Evolutionary conservation across 768 basidiomycete species (phyloP), one percentile per base, ranked within the genome.

Genomic region (Macrolepiota albuminosa): DNA sequence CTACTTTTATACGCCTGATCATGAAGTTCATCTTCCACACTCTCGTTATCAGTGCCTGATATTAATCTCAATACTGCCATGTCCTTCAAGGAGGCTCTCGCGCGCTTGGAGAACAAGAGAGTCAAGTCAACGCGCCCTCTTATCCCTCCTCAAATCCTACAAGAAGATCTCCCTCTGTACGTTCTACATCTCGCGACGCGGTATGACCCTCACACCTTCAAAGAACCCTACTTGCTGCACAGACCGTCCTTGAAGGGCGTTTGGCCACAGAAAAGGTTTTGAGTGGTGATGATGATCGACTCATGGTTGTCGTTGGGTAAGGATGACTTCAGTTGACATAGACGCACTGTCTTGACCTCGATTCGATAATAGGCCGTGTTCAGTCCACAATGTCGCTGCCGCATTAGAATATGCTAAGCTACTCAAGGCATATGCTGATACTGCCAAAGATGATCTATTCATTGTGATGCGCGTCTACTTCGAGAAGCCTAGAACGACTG

Each of bases 381-480:
- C 95, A 0, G 93, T 99, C 2, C 92, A 99, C 75, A 88, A 95
- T 69, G 82, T 88, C 54, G 85, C 90, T 46, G 86, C 91, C 40
- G 95, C 93, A 9, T 70, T 91, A 33, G 92, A 92, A 68, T 97
- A 98, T 69, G 96, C 95, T 33, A 82, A 81, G 56, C 79, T 87
- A 53, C 81, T 98, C 48, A 83, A 81, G 60, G 82, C 77, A 40
- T 98, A 98, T 69, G 91, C 94, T 6, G 88, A 94, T 40, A 73
- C 74, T 11, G 85, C 90, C 48, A 85, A 85, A 68, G 87, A 91
- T 11, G 97, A 98, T 66, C 81, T 99, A 36, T 82, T 89, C 73
- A 97, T 99, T 68, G 80, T 98, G 65, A 98, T 98, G 96, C 88
- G 95, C 31, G 94, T 98, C 66, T 98, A 99, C 79, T 99, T 98